Conservation (phyloP, 2,329 filamentous ascomycete genomes). For the Neocatenulostroma microsporum region DNA sequence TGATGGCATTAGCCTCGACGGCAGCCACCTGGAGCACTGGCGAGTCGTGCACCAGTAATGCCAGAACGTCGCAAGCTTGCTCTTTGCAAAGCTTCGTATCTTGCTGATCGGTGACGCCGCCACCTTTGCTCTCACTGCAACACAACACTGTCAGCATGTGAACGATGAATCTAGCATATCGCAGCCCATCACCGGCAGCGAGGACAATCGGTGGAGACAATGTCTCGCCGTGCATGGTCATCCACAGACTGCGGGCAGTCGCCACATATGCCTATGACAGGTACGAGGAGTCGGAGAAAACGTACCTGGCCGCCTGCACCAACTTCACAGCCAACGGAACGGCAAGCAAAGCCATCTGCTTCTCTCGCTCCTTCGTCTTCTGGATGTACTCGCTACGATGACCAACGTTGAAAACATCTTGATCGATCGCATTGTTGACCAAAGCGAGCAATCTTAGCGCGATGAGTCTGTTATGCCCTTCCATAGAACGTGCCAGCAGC, state of each 20-base stretch:
- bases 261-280: too few relatives aligned
- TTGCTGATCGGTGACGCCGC: conserved; percentile 21
- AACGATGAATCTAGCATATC: too few relatives aligned
- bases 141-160: too few relatives aligned
- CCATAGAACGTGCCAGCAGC: conserved; percentile 35
- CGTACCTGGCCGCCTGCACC: conserved; percentile 35
- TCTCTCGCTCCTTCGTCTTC: conserved; percentile 32
- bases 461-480: conserved; percentile 34
- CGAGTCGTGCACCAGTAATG: conserved; percentile 70
- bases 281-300: too few relatives aligned
- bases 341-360: conserved; percentile 39
- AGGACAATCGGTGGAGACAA: too few relatives aligned
- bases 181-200: too few relatives aligned
- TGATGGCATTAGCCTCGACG: conserved; percentile 59
- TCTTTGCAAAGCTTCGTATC: conserved; percentile 52
- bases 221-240: too few relatives aligned
- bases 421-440: conserved; percentile 28
- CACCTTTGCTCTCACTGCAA: conserved; percentile 12
- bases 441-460: conserved; percentile 35
- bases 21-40: conserved; percentile 74
- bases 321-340: conserved; percentile 44
- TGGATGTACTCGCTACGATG: conserved; percentile 22
- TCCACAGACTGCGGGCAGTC: too few relatives aligned
- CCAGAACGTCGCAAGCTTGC: conserved; percentile 66
- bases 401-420: conserved; percentile 30